A percentile compares a stretch with the other conserved stretches of the same genome.
phyloP scores from a whole-genome alignment of 2,329 filamentous ascomycete species.

The Exophiala dermatitidis region DNA sequence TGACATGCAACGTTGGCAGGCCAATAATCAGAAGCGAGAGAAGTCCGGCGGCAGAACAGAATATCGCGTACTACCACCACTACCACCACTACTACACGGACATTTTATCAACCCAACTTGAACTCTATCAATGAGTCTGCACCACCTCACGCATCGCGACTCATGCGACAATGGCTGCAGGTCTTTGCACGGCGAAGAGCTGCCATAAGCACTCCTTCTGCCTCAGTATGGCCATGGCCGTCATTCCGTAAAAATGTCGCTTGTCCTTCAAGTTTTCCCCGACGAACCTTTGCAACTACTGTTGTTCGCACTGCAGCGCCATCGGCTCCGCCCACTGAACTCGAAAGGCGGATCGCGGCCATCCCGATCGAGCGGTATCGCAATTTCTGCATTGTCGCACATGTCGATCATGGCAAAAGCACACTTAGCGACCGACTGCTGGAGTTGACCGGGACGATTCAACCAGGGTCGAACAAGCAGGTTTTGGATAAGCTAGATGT shows the following conservation, averaged over 20 bases:
- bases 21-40: slow-evolving; percentile 6
- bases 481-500: slow-evolving; percentile 96
- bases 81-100: background rate
- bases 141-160: slow-evolving; percentile 10
- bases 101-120: background rate
- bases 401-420: slow-evolving; percentile 98
- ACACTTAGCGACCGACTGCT: slow-evolving; percentile 88
- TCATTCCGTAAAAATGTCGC: too few species aligned
- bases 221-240: slow-evolving; percentile 1
- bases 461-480: slow-evolving; percentile 82
- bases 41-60: too few species aligned
- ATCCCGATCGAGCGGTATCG: slow-evolving; percentile 54
- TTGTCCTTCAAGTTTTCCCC: too few species aligned
- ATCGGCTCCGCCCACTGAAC: slow-evolving; percentile 38
- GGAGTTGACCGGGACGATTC: slow-evolving; percentile 89
- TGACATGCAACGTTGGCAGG: slow-evolving; percentile 15
- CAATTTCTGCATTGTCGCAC: slow-evolving; percentile 98
- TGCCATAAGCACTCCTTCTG: slow-evolving; percentile 21
- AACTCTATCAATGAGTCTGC: background rate
- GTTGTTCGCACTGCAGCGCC: slow-evolving; percentile 23
- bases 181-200: slow-evolving; percentile 26
- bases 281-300: slow-evolving; percentile 30
- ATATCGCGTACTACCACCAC: too few species aligned
- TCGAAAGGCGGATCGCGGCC: slow-evolving; percentile 50
- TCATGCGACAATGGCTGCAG: slow-evolving; percentile 28